Base-by-base conservation (phyloP, 768 basidiomycete genomes). In the Russula compacta region DNA sequence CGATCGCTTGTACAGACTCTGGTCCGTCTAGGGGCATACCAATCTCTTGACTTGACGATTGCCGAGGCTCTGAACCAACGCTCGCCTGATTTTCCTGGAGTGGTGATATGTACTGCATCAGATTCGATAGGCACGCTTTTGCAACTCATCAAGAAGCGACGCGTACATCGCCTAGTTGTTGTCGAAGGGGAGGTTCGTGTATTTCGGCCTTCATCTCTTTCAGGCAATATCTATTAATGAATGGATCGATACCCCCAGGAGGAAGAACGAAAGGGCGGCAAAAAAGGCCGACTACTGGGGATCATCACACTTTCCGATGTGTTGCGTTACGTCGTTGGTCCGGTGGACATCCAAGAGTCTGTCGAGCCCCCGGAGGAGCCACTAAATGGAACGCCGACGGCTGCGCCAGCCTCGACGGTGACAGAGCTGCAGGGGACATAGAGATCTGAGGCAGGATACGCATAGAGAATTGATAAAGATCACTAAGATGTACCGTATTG, bases 111-210 rank as follows among this genome's bases (percentile, higher is more conserved):
- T 71, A 92, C 91, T 0, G 91, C 92, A 1, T 81, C 85, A 2
- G 95, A 98, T 70, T 95, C 95, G 0, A 78, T 99, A 32, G 89
- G 88, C 4, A 93, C 92, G 1, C 81, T 98, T 7, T 80, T 99
- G 51, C 85, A 91, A 67, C 82, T 97, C 21, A 90, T 98, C 70
- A 92, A 92, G 74, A 91, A 94, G 72, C 85, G 94, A 33, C 79
- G 97, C 36, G 92, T 97, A 14, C 97, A 99, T 71, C 84, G 97
- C 52, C 76, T 99, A 17, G 94, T 98, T 2, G 94, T 98, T 2
- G 93, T 98, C 15, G 92, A 95, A 75, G 90, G 91, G 65, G 92
- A 92, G 71, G 89, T 87, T 64, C 64, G 80, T 73, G 14, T 29
- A 38, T 54, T 46, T 32, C 19, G 17, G 15, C 19, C 15, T 19